These are phyloP conservation scores for Citrullus amarus DNA, from an alignment of 306 rosid genomes.

Conservation along the genomic window DNA sequence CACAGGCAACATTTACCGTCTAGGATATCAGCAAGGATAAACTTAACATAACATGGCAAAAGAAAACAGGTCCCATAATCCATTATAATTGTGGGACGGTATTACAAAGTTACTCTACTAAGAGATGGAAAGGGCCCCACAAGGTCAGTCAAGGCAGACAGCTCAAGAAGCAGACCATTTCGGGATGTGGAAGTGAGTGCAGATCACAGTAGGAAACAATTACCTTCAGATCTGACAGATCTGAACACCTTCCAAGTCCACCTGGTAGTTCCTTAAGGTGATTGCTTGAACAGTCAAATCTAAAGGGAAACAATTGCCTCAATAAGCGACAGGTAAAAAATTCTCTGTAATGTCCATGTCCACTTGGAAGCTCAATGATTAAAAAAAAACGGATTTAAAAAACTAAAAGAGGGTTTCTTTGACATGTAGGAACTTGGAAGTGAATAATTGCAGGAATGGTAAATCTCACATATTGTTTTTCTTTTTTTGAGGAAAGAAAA, in stretches of 20 bases:
- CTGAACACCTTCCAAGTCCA: slow-evolving; percentile 59
- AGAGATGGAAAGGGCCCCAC: neutral
- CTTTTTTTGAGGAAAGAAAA: neutral
- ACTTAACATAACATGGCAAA: neutral
- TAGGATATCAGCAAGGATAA: neutral
- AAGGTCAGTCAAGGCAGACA: neutral
- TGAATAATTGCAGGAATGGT: neutral
- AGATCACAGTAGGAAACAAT: slow-evolving; percentile 7
- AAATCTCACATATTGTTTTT: neutral
- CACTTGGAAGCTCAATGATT: neutral
- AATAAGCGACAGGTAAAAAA: slow-evolving; percentile 2
- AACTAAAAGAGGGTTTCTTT: neutral
- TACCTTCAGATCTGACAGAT: slow-evolving; percentile 80
- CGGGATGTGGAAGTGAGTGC: neutral
- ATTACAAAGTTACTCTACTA: neutral
- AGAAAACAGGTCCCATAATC: neutral
- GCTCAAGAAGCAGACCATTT: neutral
- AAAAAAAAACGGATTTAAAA: neutral
- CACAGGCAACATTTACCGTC: neutral
- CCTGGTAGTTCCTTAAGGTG: slow-evolving; percentile 65
- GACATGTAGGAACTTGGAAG: neutral
- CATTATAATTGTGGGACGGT: neutral
- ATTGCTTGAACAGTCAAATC: slow-evolving; percentile 83
- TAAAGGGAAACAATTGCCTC: slow-evolving; percentile 19
- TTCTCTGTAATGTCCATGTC: neutral